phyloP scores from a whole-genome alignment of 495 filamentous ascomycete genomes.

The Neurospora tetrasperma region DNA sequence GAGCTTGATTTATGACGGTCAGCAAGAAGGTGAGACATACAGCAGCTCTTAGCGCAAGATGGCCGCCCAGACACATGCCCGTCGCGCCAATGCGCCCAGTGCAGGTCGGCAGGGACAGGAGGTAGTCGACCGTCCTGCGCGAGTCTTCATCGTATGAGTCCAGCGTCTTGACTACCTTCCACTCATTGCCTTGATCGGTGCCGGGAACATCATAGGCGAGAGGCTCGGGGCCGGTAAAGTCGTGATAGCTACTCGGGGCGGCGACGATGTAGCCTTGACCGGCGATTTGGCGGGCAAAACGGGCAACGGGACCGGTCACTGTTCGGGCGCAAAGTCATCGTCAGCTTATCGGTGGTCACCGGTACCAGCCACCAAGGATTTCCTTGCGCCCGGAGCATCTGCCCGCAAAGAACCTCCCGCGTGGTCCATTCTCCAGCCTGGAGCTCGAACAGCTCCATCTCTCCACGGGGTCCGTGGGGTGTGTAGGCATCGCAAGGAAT shows the following conservation, averaged over 20 bases:
- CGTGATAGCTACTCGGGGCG: conserved; percentile 84
- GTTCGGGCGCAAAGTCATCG: background rate
- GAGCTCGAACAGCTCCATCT: background rate
- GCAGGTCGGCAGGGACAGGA: conserved; percentile 68
- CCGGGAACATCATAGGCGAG: conserved; percentile 80
- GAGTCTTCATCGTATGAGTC: conserved; percentile 86
- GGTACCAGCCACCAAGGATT: background rate
- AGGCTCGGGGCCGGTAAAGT: conserved; percentile 79
- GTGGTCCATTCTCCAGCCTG: background rate
- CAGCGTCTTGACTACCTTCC: conserved; percentile 78
- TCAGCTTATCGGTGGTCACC: background rate
- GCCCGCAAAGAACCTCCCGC: background rate
- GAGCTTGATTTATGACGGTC: background rate
- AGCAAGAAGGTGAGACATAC: conserved; percentile 15
- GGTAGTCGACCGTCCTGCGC: conserved; percentile 57
- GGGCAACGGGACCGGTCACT: conserved; percentile 88
- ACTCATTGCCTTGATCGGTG: conserved; percentile 79
- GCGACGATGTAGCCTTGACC: conserved; percentile 91
- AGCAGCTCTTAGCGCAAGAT: conserved; percentile 76
- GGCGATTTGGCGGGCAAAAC: conserved; percentile 87
- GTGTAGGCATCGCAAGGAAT: background rate
- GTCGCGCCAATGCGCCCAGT: conserved; percentile 78
- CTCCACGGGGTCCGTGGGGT: background rate
- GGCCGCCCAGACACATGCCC: conserved; percentile 93
- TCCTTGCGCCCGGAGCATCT: background rate